These are phyloP conservation scores for Cucurbita ficifolia DNA, from an alignment of 306 rosid genomes.

Conservation along the genomic window DNA sequence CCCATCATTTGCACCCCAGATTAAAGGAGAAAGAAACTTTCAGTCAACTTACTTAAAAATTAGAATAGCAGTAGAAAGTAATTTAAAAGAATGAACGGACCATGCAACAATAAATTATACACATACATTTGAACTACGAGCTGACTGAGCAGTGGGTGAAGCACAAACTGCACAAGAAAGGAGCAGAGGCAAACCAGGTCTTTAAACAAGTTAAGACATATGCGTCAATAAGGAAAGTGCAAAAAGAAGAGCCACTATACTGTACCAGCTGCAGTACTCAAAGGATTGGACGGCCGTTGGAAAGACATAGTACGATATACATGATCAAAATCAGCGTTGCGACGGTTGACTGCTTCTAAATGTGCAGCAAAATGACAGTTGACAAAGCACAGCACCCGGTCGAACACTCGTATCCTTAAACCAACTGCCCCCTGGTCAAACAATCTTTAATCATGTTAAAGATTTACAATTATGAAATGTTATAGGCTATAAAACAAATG, in stretches of 20 bases:
- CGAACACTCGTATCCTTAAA: conserved; percentile 81
- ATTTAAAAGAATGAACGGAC: conserved; percentile 6
- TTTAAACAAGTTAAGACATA: conserved; percentile 43
- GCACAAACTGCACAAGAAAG: conserved; percentile 75
- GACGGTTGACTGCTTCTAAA: conserved; percentile 82
- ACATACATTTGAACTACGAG: conserved; percentile 67
- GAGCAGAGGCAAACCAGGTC: conserved; percentile 65
- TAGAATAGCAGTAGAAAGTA: background rate
- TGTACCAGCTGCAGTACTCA: conserved; percentile 56
- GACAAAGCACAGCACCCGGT: conserved; percentile 66
- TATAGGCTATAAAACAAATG: background rate
- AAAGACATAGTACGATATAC: conserved; percentile 84
- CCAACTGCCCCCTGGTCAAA: conserved; percentile 97
- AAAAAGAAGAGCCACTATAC: conserved; percentile 28
- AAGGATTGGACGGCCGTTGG: conserved; percentile 41
- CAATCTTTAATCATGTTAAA: conserved; percentile 22
- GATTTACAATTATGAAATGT: background rate
- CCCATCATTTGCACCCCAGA: conserved; percentile 4
- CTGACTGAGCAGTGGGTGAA: conserved; percentile 48
- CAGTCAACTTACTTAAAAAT: background rate
- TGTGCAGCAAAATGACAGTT: conserved; percentile 99
- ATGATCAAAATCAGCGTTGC: conserved; percentile 87
- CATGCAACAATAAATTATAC: conserved; percentile 4
- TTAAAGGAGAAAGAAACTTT: background rate
- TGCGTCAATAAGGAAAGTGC: conserved; percentile 37